Base-by-base conservation (phyloP, 1,139 yeast species). In the Entelexis paramagnoliae region DNA sequence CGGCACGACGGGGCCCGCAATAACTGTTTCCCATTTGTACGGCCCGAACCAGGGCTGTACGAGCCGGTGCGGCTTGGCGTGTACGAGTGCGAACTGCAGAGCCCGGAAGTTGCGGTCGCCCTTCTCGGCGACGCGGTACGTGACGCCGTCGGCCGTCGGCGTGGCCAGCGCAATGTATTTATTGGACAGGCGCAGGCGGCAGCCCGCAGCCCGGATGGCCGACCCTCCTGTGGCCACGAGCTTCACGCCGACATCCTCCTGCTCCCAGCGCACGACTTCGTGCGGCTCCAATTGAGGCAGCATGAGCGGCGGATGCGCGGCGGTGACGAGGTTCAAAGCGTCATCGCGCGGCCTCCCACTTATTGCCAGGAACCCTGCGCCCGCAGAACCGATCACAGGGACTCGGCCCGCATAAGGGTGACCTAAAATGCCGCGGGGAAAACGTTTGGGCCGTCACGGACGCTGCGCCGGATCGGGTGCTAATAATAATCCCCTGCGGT, bases 41-140 rank as follows among this genome's bases (percentile, higher is more conserved):
- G 70, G 68, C 10, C 70, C 70, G 40, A 67, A 59, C 68, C 68
- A 67, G 8, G 70, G 70, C 58, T 65, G 68, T 4, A 60, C 56
- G 19, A 66, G 51, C 39, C 53, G 48, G 42, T 51, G 54, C 7
- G 56, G 57, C 47, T 38, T 30, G 7, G 53, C 52, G 20, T 13
- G 19, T 19, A 32, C 35, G 3, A 55, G 2, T 1, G 58, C 51
- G 14, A 55, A 34, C 10, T 13, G 14, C 8, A 29, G 9, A 1
- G 19, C 14, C 11, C 11, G 29, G 32, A 55, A 55, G 16, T 43
- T 41, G 20, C 63, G 55, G 45, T 66, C 69, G 26, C 68, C 68
- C 34, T 56, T 56, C 28, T 62, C 62, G n/a, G 51, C 56, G 1
- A 66, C 64, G 14, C 48, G 52, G 54, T 62, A 65, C 7, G 64